A percentile compares a stretch with the other conserved stretches of the same genome.
Evolutionary conservation across 345 rosid species (phyloP).

Genomic region (Microcos paniculata): DNA sequence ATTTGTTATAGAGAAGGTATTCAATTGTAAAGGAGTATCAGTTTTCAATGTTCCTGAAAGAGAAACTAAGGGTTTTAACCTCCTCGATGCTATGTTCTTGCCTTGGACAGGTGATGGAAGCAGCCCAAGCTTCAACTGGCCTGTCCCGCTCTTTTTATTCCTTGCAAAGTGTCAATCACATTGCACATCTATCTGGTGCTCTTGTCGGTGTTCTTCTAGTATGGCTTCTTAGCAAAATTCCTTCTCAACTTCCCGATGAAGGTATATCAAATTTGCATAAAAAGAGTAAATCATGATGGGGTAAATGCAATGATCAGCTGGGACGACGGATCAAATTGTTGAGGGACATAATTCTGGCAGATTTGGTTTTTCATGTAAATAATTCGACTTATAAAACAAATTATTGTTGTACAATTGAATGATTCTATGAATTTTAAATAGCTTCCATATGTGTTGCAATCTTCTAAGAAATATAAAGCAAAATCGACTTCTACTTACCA

Average conservation of each 20-base stretch:
- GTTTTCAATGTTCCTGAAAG: background rate
- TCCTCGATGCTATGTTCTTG: constrained; percentile 7
- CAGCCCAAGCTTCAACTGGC: constrained; percentile 88
- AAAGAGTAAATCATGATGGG: constrained; percentile 20
- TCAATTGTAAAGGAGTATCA: background rate
- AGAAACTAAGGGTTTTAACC: background rate
- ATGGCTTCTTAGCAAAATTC: constrained; percentile 80
- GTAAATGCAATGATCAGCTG: background rate
- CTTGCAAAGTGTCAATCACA: constrained; percentile 79
- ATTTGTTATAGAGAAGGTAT: constrained; percentile 81
- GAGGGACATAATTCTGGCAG: background rate
- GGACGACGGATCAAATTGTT: background rate
- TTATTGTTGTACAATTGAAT: background rate
- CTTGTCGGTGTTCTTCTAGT: constrained; percentile 78
- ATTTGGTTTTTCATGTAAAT: background rate
- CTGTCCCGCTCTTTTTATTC: constrained; percentile 50
- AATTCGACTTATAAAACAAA: background rate
- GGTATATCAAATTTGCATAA: constrained; percentile 21
- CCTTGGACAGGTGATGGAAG: constrained; percentile 75
- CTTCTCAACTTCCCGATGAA: constrained; percentile 44
- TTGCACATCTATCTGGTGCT: constrained; percentile 93
- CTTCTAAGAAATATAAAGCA: background rate
- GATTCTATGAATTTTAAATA: background rate
- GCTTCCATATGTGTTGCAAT: background rate
- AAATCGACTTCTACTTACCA: too few relatives aligned